Conservation (phyloP, 305 asterid genomes). For the Ruellia speciosa region DNA sequence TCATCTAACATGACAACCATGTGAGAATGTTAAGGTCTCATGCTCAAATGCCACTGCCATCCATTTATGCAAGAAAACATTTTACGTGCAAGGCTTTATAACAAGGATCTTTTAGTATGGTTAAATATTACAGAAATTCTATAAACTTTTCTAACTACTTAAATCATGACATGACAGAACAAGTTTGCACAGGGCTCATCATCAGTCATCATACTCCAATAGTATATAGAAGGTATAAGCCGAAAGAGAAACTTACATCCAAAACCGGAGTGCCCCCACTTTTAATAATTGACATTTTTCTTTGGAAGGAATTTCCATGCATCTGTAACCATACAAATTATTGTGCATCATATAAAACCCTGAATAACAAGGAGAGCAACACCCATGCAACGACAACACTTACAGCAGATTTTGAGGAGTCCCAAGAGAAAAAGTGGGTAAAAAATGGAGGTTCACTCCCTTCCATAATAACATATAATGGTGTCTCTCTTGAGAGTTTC, state of each 20-base stretch:
- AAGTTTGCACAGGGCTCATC: too few species aligned
- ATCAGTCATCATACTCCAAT: too few species aligned
- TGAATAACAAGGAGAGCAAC: neutral
- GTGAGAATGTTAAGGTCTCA: too few species aligned
- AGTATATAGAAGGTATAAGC: too few species aligned
- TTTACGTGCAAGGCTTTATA: too few species aligned
- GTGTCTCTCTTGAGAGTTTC: slow-evolving; percentile 44
- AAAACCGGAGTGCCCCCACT: slow-evolving; percentile 39
- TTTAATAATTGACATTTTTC: slow-evolving; percentile 63
- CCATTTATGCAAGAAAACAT: too few species aligned
- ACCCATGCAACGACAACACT: slow-evolving; percentile 22
- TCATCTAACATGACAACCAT: too few species aligned
- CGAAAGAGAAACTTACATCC: slow-evolving; percentile 44
- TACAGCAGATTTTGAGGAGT: slow-evolving; percentile 57
- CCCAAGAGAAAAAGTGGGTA: slow-evolving; percentile 83
- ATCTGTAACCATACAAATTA: slow-evolving; percentile 37
- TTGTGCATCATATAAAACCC: slow-evolving; percentile 7
- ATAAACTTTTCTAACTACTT: too few species aligned
- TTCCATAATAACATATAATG: slow-evolving; percentile 63
- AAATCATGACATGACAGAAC: too few species aligned
- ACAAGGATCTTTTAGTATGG: too few species aligned
- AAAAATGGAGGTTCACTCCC: slow-evolving; percentile 78
- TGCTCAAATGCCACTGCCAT: too few species aligned
- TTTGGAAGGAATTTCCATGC: slow-evolving; percentile 79
- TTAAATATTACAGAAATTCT: too few species aligned